phyloP scores from a whole-genome alignment of 805 yeast genomes.

The Starmerella powellii region DNA sequence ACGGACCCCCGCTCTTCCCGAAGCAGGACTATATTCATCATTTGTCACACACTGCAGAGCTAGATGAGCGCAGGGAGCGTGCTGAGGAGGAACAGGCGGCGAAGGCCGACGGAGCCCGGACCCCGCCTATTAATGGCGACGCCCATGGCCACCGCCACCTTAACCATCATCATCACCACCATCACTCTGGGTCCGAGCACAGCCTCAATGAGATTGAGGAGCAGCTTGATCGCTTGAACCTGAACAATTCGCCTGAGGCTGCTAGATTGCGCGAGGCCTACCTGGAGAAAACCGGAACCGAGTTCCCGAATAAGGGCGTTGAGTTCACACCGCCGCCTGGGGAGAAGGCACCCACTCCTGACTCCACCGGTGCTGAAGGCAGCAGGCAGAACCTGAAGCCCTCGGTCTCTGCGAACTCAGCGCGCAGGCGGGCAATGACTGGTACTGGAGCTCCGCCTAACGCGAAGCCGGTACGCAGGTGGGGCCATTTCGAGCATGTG shows the following conservation, averaged over 20 bases:
- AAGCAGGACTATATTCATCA: too few relatives aligned
- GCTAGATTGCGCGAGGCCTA: not conserved
- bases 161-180: not conserved
- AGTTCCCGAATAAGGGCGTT: not conserved
- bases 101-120: not conserved
- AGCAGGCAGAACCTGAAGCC: slow-evolving; percentile 1
- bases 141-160: not conserved
- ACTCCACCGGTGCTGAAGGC: not conserved
- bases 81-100: not conserved
- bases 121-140: not conserved
- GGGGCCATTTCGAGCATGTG: slow-evolving; percentile 34
- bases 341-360: not conserved
- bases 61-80: too few relatives aligned
- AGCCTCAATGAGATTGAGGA: not conserved
- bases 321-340: not conserved
- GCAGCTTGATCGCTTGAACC: not conserved
- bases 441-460: slow-evolving; percentile 8
- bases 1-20: too few relatives aligned
- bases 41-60: too few relatives aligned
- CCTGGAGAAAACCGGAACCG: not conserved
- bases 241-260: not conserved
- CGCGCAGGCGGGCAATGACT: slow-evolving; percentile 6
- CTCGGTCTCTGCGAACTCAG: slow-evolving; percentile 4
- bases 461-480: slow-evolving; percentile 18
- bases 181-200: not conserved